Base-by-base conservation (phyloP, 164 flowering plant genomes). In the Dillenia suffruticosa region DNA sequence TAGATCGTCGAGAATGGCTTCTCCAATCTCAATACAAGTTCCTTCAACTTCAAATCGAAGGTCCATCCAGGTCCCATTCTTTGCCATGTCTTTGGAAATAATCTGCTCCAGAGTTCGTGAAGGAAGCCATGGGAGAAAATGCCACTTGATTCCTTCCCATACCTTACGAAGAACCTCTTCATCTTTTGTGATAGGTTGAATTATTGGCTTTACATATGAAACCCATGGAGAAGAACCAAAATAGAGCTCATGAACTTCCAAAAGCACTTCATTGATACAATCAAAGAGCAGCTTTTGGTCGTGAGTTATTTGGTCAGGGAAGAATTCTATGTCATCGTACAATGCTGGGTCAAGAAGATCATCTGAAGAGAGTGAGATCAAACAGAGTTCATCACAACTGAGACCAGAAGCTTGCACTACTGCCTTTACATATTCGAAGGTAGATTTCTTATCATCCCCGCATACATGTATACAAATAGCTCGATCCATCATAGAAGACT, bases 221-320 rank as follows among this genome's bases (percentile, higher is more conserved):
- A 78, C 63, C 76, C 82, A 76, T 11, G 83, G 78, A 16, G 66
- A 68, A 67, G 70, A 70, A 50, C 84, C 84, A 62, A 79, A 81
- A 63, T 73, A 68, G 22, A 58, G 65, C 48, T 68, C 68, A 47
- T 77, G 80, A 48, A 83, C 55, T 70, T 84, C 96, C 53, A 68
- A 10, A 11, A 91, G 92, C 70, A 84, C 84, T 69, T 94, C 92
- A 65, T 88, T 83, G 24, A 82, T 67, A 50, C 85, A 82, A 58
- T 94, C 96, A 62, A 89, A 89, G 51, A 94, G 81, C 45, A 85
- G 81, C 70, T 84, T 77, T 59, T 74, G 74, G 59, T 85, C 86
- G 58, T 59, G 63, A 57, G 74, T 69, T 62, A 78, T 75, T 62
- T 74, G 79, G 68, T 76, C 68, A 9, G 84, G 63, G 32, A 72